These are phyloP conservation scores for Oryza meyeriana DNA, from an alignment of 176 grass and related monocot species.

Conservation along the genomic window DNA sequence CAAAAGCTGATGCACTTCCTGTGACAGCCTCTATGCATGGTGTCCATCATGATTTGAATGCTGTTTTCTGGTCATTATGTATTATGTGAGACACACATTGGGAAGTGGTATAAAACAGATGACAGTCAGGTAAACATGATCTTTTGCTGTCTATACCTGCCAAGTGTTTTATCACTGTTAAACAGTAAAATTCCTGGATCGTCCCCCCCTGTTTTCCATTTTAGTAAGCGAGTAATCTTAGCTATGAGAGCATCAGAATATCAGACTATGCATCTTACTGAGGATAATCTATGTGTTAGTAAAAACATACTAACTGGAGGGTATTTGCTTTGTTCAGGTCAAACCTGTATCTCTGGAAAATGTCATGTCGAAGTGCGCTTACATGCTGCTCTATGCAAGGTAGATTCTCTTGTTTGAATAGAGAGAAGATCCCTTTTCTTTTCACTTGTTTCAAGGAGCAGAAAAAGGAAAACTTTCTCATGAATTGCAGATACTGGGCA, in stretches of 20 bases:
- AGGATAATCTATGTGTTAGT: neutral
- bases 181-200: conserved; percentile 8
- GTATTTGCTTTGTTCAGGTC: conserved; percentile 52
- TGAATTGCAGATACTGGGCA: neutral
- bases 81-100: conserved; percentile 82
- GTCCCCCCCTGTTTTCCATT: conserved; percentile 6
- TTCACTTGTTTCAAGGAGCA: neutral
- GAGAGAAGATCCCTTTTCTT: neutral
- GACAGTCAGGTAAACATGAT: conserved; percentile 67
- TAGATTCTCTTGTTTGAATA: conserved; percentile 23
- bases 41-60: conserved; percentile 87
- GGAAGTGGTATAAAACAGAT: conserved; percentile 89
- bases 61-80: conserved; percentile 95
- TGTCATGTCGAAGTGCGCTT: conserved; percentile 79
- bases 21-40: conserved; percentile 83
- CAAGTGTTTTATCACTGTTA: neutral
- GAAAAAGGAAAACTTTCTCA: neutral
- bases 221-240: neutral
- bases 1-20: conserved; percentile 46
- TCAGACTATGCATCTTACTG: neutral
- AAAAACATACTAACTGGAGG: conserved; percentile 20
- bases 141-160: neutral
- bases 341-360: conserved; percentile 60
- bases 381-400: conserved; percentile 97
- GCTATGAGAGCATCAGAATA: neutral